A percentile compares a stretch with the other conserved stretches of the same genome.
Evolutionary conservation across 805 yeast species (phyloP).

Genomic region (Pichia scutulata): DNA sequence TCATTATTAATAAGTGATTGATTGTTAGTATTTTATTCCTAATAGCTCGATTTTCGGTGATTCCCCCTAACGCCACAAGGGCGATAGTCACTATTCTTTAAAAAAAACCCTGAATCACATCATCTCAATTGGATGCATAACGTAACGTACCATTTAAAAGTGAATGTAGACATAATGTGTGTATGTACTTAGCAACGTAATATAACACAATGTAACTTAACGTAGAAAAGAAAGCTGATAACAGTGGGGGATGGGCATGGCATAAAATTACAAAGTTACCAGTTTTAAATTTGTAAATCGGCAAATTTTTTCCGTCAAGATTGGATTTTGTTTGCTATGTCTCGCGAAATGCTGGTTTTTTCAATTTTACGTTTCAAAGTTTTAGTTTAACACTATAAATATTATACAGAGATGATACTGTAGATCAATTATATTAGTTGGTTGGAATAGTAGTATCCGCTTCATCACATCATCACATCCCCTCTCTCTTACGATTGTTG

Average conservation of each 20-base stretch:
- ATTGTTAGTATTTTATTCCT: neutral
- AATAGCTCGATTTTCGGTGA: too few species aligned
- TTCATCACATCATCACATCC: neutral
- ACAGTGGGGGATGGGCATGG: neutral
- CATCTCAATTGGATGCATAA: neutral
- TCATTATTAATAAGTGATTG: too few species aligned
- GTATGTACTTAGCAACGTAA: neutral
- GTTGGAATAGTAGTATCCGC: neutral
- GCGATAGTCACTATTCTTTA: neutral
- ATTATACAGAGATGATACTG: neutral
- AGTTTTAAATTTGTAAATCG: neutral
- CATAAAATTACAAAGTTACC: neutral
- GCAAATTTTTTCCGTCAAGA: too few species aligned
- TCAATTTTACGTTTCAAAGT: too few species aligned
- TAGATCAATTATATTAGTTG: neutral
- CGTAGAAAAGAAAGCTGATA: neutral
- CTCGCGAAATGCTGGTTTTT: neutral
- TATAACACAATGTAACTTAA: too few species aligned
- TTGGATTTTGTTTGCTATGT: too few species aligned
- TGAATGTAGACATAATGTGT: conserved; percentile 1
- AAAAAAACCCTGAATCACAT: neutral
- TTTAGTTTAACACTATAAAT: too few species aligned
- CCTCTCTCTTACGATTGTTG: neutral
- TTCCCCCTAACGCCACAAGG: neutral
- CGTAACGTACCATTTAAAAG: conserved; percentile 6